phyloP scores from a whole-genome alignment of 441 rosid genomes.

The Syzygium syzygioides region DNA sequence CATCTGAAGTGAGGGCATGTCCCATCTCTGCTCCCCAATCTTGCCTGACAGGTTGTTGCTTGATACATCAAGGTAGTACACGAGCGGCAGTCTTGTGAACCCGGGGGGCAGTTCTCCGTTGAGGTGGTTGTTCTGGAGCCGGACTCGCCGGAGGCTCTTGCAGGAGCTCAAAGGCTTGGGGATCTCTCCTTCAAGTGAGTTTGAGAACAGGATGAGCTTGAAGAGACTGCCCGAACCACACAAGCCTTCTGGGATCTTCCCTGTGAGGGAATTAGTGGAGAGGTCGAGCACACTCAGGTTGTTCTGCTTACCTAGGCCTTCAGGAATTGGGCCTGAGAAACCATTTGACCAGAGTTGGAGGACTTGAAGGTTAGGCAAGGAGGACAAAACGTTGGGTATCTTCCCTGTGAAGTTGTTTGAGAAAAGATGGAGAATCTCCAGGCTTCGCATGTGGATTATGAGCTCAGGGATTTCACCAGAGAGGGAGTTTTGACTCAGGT shows the following conservation, averaged over 20 bases:
- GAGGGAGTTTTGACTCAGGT: constrained; percentile 67
- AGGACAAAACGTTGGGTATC: constrained; percentile 48
- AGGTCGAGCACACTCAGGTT: constrained; percentile 76
- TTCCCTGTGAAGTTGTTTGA: constrained; percentile 64
- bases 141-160: constrained; percentile 54
- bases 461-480: constrained; percentile 69
- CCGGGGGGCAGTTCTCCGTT: constrained; percentile 46
- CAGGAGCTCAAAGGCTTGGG: constrained; percentile 51
- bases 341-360: constrained; percentile 86
- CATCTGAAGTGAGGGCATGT: constrained; percentile 75
- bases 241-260: constrained; percentile 50
- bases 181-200: constrained; percentile 47
- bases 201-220: constrained; percentile 82
- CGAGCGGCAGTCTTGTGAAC: constrained; percentile 49
- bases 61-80: constrained; percentile 77
- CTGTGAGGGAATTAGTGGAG: constrained; percentile 71
- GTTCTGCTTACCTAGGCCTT: constrained; percentile 46
- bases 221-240: constrained; percentile 63
- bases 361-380: constrained; percentile 68
- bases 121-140: constrained; percentile 62
- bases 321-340: constrained; percentile 59
- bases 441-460: constrained; percentile 38
- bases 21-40: constrained; percentile 41
- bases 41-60: constrained; percentile 55
- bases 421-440: constrained; percentile 85